phyloP scores from a whole-genome alignment of 768 basidiomycete genomes.

The Kwoniella bestiolae region DNA sequence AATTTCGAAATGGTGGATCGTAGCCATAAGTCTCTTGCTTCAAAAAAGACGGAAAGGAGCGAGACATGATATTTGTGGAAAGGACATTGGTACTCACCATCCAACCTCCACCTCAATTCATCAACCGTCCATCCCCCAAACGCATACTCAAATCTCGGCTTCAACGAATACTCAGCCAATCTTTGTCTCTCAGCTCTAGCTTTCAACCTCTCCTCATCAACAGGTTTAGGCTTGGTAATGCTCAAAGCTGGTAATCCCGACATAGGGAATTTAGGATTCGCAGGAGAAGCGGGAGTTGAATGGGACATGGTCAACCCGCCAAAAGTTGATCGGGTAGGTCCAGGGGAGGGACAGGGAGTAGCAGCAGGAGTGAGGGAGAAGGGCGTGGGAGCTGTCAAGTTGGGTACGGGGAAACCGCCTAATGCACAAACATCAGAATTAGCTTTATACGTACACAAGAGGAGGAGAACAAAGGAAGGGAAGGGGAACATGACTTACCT shows the following conservation, averaged over 20 bases:
- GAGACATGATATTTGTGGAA: too few relatives aligned
- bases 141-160: constrained; percentile 49
- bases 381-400: constrained; percentile 52
- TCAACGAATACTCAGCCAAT: constrained; percentile 43
- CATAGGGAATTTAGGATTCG: neutral
- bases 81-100: constrained; percentile 44
- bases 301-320: constrained; percentile 18
- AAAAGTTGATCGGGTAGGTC: constrained; percentile 26
- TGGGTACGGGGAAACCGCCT: constrained; percentile 53
- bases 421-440: neutral
- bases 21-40: too few relatives aligned
- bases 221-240: constrained; percentile 40
- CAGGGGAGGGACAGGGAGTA: constrained; percentile 45
- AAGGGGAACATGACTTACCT: constrained; percentile 26
- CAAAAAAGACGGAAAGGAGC: too few relatives aligned
- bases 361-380: constrained; percentile 47
- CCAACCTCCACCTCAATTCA: constrained; percentile 42
- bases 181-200: constrained; percentile 37
- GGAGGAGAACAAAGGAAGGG: neutral
- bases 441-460: neutral
- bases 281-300: constrained; percentile 11
- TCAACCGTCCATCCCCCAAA: constrained; percentile 46
- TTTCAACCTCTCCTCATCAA: constrained; percentile 32
- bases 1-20: too few relatives aligned
- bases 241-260: constrained; percentile 39